These are phyloP conservation scores for Chlamydomonas eustigma DNA, from an alignment of 139 green algal species.

Conservation along the genomic window DNA sequence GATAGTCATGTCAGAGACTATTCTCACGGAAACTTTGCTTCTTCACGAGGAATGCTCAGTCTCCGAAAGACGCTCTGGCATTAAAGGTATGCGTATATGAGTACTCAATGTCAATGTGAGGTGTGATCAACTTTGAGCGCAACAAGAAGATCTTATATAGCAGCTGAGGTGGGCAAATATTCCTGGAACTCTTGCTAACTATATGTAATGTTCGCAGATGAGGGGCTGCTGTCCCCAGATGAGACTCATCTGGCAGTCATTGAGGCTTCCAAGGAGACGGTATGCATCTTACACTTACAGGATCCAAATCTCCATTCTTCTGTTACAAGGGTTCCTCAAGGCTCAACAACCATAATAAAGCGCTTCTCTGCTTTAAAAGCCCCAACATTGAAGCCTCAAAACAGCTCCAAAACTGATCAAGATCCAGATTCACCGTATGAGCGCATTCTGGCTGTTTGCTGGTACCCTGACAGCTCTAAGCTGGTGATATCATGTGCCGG, in stretches of 20 bases:
- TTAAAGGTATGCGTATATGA: too few species aligned
- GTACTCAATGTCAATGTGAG: too few species aligned
- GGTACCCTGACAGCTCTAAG: conserved; percentile 5
- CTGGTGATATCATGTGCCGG: not conserved
- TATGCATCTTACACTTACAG: not conserved
- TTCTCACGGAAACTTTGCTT: not conserved
- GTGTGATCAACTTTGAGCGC: too few species aligned
- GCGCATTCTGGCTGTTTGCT: not conserved
- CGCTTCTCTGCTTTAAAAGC: not conserved
- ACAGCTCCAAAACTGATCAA: not conserved
- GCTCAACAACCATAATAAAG: not conserved
- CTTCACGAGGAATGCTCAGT: not conserved
- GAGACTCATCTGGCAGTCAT: not conserved
- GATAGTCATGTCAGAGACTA: not conserved
- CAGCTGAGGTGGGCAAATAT: too few species aligned
- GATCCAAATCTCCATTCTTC: not conserved
- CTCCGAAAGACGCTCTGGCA: too few species aligned
- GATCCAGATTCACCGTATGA: not conserved
- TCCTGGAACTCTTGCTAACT: too few species aligned
- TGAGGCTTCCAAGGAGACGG: not conserved
- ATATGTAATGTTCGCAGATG: too few species aligned
- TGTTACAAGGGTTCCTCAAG: not conserved
- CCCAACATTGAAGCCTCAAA: not conserved
- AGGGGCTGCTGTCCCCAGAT: not conserved
- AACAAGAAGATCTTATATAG: too few species aligned